These are phyloP conservation scores for Centaurea solstitialis DNA, from an alignment of 129 eudicot genomes.

Conservation along the genomic window DNA sequence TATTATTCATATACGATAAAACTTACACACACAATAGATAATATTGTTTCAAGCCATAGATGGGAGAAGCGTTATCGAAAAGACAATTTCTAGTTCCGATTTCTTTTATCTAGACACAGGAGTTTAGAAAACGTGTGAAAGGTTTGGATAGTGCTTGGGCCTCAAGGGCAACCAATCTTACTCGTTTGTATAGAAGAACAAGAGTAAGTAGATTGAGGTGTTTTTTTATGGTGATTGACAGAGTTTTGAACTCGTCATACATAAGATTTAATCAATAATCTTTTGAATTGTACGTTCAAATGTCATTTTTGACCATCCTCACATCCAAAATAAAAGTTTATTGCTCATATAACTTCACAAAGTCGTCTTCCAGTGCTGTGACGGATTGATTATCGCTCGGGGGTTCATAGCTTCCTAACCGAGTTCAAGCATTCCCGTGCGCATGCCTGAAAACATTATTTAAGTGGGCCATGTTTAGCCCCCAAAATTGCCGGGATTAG, in stretches of 20 bases:
- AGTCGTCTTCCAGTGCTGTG: not conserved
- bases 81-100: too few species aligned
- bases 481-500: too few species aligned
- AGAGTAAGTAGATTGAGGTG: not conserved
- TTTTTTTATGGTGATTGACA: too few species aligned
- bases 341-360: too few species aligned
- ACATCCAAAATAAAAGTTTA: too few species aligned
- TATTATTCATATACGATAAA: not conserved
- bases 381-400: too few species aligned
- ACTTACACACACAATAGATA: not conserved
- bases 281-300: too few species aligned
- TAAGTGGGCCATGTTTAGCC: too few species aligned
- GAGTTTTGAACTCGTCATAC: not conserved
- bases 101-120: not conserved
- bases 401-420: too few species aligned
- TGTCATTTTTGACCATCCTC: too few species aligned
- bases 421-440: too few species aligned
- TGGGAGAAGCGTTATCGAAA: not conserved
- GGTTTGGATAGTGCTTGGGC: not conserved
- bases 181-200: not conserved
- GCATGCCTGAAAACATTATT: too few species aligned
- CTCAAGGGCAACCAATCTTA: not conserved
- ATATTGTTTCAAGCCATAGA: not conserved
- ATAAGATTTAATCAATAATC: not conserved
- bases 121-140: not conserved